A percentile compares a stretch with the other conserved stretches of the same genome.
Evolutionary conservation across 1,284 basidiomycete species (phyloP).

Genomic region (Ganoderma lingzhi): DNA sequence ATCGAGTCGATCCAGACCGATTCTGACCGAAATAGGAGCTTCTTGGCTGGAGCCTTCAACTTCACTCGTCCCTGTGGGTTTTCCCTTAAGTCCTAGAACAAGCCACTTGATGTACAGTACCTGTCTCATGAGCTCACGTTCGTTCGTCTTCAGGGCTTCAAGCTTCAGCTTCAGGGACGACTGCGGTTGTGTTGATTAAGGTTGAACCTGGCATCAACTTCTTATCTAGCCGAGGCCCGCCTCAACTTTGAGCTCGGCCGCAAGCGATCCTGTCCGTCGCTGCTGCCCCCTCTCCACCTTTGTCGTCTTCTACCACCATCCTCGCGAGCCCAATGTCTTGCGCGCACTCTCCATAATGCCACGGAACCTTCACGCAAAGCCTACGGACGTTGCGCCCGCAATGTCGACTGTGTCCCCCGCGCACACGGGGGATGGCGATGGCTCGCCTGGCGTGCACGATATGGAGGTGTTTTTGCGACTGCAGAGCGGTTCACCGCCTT

Average conservation of each 20-base stretch:
- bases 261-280: constrained; percentile 6
- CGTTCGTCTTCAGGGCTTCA: background rate
- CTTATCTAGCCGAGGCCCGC: constrained; percentile 17
- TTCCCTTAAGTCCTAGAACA: background rate
- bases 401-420: constrained; percentile 9
- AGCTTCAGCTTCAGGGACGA: background rate
- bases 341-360: constrained; percentile 23
- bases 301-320: constrained; percentile 4
- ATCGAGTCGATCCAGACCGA: too few relatives aligned
- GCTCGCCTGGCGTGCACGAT: constrained; percentile 25
- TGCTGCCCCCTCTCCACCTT: background rate
- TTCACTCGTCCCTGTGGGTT: too few relatives aligned
- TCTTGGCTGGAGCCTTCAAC: too few relatives aligned
- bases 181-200: background rate
- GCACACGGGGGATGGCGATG: background rate
- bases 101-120: background rate
- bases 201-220: background rate
- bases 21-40: too few relatives aligned
- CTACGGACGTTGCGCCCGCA: background rate
- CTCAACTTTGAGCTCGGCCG: background rate
- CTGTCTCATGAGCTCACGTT: background rate
- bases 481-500: constrained; percentile 28
- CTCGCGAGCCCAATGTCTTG: constrained; percentile 13
- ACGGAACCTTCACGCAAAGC: constrained; percentile 16
- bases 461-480: constrained; percentile 28